phyloP scores from a whole-genome alignment of 805 yeast species.

The Priceomyces castillae region DNA sequence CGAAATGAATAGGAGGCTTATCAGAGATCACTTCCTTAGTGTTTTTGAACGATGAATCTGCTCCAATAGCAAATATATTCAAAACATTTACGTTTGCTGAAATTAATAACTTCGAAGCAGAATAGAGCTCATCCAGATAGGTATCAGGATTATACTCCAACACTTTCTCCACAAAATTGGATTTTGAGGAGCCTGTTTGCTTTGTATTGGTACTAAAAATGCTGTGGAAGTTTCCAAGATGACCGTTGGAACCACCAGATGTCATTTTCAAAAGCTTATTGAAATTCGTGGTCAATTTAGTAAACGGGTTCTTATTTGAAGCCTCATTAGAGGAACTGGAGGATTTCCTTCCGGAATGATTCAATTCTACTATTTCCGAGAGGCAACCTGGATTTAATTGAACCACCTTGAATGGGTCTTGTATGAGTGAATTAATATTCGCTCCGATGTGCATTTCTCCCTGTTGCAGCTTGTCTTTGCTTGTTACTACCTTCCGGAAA shows the following conservation, averaged over 20 bases:
- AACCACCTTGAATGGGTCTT: constrained; percentile 53
- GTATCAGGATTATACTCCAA: constrained; percentile 33
- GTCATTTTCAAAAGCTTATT: constrained; percentile 23
- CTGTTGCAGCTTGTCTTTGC: constrained; percentile 36
- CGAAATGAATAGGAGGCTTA: constrained; percentile 21
- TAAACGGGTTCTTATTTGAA: constrained; percentile 23
- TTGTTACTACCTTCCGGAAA: constrained; percentile 34
- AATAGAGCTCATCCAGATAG: constrained; percentile 25
- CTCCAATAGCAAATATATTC: constrained; percentile 42
- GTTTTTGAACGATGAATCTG: constrained; percentile 19
- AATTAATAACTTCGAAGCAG: constrained; percentile 36
- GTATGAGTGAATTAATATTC: constrained; percentile 47
- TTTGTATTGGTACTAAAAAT: background rate
- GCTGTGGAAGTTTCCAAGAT: constrained; percentile 3
- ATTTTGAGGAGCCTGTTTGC: constrained; percentile 1
- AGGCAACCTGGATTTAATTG: constrained; percentile 57
- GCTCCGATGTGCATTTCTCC: constrained; percentile 53
- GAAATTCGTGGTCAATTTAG: constrained; percentile 32
- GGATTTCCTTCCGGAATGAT: constrained; percentile 7
- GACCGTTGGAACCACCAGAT: constrained; percentile 2
- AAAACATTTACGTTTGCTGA: constrained; percentile 50
- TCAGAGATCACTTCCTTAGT: constrained; percentile 18
- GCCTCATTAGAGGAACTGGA: constrained; percentile 7
- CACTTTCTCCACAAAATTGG: constrained; percentile 21
- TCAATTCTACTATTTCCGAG: constrained; percentile 18